phyloP scores from a whole-genome alignment of 1,284 basidiomycete species.

The Malassezia cuniculi region DNA sequence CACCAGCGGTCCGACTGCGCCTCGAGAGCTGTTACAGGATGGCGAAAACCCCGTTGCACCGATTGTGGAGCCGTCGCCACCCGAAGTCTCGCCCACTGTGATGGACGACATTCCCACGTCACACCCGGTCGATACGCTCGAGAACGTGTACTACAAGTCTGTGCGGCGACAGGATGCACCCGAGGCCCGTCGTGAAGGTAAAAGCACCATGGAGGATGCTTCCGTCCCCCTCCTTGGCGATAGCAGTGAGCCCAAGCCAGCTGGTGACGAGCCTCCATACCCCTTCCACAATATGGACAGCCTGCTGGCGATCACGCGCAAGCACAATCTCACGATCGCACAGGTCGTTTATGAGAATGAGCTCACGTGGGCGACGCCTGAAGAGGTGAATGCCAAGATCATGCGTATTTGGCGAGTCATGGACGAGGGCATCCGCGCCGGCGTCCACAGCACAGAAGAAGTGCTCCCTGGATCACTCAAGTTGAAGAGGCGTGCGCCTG shows the following conservation, averaged over 20 bases:
- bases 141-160: slow-evolving; percentile 92
- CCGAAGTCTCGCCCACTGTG: background rate
- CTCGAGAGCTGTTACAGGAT: background rate
- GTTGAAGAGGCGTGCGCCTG: slow-evolving; percentile 29
- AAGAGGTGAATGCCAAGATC: slow-evolving; percentile 30
- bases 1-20: slow-evolving; percentile 1
- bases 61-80: background rate
- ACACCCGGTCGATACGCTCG: slow-evolving; percentile 55
- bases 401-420: slow-evolving; percentile 69
- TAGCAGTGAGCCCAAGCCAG: background rate
- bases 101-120: background rate
- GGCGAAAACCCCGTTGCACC: background rate
- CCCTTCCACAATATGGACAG: slow-evolving; percentile 69
- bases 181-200: slow-evolving; percentile 52
- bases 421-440: slow-evolving; percentile 81
- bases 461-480: slow-evolving; percentile 67
- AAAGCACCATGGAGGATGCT: slow-evolving; percentile 4
- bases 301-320: slow-evolving; percentile 62
- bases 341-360: slow-evolving; percentile 86
- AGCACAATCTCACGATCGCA: slow-evolving; percentile 58
- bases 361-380: slow-evolving; percentile 46
- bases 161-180: slow-evolving; percentile 71
- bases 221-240: background rate
- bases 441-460: slow-evolving; percentile 65
- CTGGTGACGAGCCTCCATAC: slow-evolving; percentile 55